Evolutionary conservation across 2,329 filamentous ascomycete species (phyloP).

Genomic region (Neoascochyta sp.): DNA sequence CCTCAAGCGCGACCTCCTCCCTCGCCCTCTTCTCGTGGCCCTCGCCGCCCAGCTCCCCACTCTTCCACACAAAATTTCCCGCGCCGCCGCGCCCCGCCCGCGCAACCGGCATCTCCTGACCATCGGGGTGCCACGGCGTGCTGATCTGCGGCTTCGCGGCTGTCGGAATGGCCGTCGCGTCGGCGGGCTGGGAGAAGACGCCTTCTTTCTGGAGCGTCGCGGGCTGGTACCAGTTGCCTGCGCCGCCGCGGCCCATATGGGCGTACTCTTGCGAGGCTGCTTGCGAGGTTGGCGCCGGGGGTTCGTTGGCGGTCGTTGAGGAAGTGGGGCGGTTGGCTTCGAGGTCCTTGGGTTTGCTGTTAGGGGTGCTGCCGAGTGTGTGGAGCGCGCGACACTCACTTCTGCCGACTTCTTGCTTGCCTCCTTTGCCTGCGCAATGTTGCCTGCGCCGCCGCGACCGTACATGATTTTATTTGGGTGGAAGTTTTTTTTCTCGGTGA

Average conservation of each 20-base stretch:
- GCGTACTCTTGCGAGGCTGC: constrained; percentile 39
- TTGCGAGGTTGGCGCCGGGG: constrained; percentile 15
- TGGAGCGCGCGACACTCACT: constrained; percentile 11
- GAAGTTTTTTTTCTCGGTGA: not conserved
- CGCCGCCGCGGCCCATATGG: constrained; percentile 45
- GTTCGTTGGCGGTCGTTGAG: no score
- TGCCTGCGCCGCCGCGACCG: constrained; percentile 47
- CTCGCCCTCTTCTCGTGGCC: constrained; percentile 24
- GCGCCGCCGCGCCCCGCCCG: constrained; percentile 44
- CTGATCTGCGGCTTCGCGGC: constrained; percentile 23
- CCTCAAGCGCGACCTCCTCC: constrained; percentile 38
- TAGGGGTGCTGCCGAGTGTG: constrained; percentile 1
- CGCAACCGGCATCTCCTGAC: constrained; percentile 33
- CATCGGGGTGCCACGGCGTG: constrained; percentile 36
- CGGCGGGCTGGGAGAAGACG: constrained; percentile 31
- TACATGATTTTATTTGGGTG: constrained; percentile 24
- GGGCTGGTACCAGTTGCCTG: constrained; percentile 48
- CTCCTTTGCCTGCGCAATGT: constrained; percentile 39
- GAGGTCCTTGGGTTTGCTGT: constrained; percentile 29
- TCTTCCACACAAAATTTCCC: constrained; percentile 46
- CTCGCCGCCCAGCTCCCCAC: constrained; percentile 34
- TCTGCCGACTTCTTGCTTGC: constrained; percentile 29
- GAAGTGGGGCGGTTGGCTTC: constrained; percentile 36
- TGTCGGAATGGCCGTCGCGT: constrained; percentile 29
- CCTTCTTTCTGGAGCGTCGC: constrained; percentile 39